These are phyloP conservation scores for Asterochloris erici DNA, from an alignment of 139 green algal genomes.

Conservation along the genomic window DNA sequence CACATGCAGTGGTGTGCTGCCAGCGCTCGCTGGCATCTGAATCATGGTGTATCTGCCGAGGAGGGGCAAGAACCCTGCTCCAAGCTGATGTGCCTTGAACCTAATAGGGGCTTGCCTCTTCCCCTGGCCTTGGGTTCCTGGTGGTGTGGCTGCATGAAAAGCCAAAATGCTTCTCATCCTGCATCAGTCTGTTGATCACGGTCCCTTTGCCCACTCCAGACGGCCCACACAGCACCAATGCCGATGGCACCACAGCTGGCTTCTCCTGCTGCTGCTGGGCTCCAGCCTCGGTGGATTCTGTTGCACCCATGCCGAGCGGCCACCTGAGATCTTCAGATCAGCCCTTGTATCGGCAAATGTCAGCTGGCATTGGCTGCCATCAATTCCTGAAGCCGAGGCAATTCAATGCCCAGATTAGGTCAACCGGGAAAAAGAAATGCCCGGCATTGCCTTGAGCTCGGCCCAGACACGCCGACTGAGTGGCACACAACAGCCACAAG, in stretches of 20 bases:
- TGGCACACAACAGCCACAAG: too few relatives aligned
- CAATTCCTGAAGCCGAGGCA: too few relatives aligned
- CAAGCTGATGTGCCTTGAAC: neutral
- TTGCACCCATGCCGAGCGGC: neutral
- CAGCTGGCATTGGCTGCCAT: too few relatives aligned
- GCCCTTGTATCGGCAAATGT: too few relatives aligned
- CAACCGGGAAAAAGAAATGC: too few relatives aligned
- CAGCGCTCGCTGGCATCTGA: neutral
- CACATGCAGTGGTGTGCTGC: neutral
- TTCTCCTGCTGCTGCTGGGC: neutral
- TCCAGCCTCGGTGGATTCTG: slow-evolving; percentile 9
- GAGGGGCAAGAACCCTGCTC: neutral
- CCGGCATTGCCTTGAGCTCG: too few relatives aligned
- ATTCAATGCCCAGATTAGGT: too few relatives aligned
- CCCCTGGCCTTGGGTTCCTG: slow-evolving; percentile 47
- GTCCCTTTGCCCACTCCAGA: slow-evolving; percentile 89
- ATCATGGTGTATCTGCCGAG: too few relatives aligned
- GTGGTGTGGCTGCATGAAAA: slow-evolving; percentile 86
- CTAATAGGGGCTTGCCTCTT: slow-evolving; percentile 29
- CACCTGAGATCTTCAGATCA: too few relatives aligned
- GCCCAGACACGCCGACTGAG: too few relatives aligned
- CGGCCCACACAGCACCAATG: slow-evolving; percentile 77
- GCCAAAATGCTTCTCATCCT: slow-evolving; percentile 51
- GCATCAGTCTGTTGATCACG: slow-evolving; percentile 67
- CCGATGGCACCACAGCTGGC: slow-evolving; percentile 11